Base-by-base conservation (phyloP, 306 rosid genomes). In the Cucurbita maxima region DNA sequence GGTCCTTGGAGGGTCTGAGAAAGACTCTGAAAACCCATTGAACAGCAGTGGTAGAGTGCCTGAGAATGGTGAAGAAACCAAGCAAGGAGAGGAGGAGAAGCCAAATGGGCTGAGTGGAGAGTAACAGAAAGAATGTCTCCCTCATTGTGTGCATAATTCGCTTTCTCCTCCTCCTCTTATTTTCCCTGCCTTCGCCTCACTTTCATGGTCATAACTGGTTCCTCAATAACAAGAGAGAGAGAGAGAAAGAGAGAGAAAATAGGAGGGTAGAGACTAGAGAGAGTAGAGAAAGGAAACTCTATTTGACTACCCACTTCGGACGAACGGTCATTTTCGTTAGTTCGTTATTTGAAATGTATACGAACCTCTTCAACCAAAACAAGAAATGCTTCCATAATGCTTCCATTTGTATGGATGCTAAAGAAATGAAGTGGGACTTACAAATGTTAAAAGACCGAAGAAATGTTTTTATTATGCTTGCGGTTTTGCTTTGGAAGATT, bases 1-100 rank as follows among this genome's bases (percentile, higher is more conserved):
- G 93, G 16, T 90, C 18, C 73, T 85, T 90, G 30, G 90, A 25
- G 47, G 90, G 80, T 73, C 98, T 79, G 37, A 92, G 75, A 64
- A 85, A 79, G 38, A 76, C 71, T 3, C 51, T 43, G 82, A 83
- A 87, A 2, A 92, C 60, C 96, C 96, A 92, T 54, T 15, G 75
- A 53, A 82, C 68, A 22, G 76, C 52, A 7, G 75, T 12, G 75
- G 80, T 6, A 0, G 61, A 50, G 7, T 41, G 44, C 41, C 53
- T 84, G 55, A 64, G 76, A 16, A 84, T 10, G 63, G 48, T 13
- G 81, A 86, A 74, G 86, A 85, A 79, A 14, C 89, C 98, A 20
- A 82, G 56, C 52, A 63, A 72, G 4, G 88, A 78, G 15, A 71
- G 45, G 10, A 76, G 22, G 60, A 82, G 71, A 70, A 82, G 73